These are phyloP conservation scores for Eucalyptus victrix DNA, from an alignment of 345 rosid genomes.

Conservation along the genomic window DNA sequence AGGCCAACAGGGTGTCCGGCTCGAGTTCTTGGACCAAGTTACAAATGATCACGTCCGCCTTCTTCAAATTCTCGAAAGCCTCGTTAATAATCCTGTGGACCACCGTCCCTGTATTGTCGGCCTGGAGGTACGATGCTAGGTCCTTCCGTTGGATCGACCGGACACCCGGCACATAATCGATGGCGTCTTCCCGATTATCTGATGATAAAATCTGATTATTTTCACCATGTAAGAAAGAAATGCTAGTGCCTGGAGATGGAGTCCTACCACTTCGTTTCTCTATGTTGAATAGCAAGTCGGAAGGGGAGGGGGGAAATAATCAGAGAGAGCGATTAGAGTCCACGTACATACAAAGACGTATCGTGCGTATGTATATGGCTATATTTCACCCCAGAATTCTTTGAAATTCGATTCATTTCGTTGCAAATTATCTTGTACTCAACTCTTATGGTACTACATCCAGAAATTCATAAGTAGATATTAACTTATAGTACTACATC, in stretches of 20 bases:
- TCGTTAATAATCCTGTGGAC: slow-evolving; percentile 38
- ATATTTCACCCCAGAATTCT: background rate
- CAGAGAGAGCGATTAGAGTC: background rate
- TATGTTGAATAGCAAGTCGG: background rate
- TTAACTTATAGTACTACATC: background rate
- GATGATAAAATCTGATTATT: background rate
- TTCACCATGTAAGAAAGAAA: background rate
- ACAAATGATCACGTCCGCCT: slow-evolving; percentile 54
- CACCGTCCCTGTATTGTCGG: slow-evolving; percentile 22
- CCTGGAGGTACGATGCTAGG: slow-evolving; percentile 60
- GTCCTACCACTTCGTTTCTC: background rate
- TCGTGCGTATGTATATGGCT: background rate
- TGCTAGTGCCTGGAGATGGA: background rate
- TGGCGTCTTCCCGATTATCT: slow-evolving; percentile 40
- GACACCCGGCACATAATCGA: slow-evolving; percentile 70
- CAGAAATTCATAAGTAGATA: background rate
- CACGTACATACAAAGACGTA: background rate
- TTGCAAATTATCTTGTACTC: background rate
- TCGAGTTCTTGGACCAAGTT: slow-evolving; percentile 66
- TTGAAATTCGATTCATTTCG: background rate
- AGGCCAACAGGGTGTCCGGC: slow-evolving; percentile 23
- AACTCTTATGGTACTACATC: background rate
- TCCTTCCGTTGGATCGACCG: slow-evolving; percentile 38
- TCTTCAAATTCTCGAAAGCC: slow-evolving; percentile 36
- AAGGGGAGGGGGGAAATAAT: no score